Evolutionary conservation across 768 basidiomycete genomes (phyloP).

Genomic region (Xerocomellus amylosporus): DNA sequence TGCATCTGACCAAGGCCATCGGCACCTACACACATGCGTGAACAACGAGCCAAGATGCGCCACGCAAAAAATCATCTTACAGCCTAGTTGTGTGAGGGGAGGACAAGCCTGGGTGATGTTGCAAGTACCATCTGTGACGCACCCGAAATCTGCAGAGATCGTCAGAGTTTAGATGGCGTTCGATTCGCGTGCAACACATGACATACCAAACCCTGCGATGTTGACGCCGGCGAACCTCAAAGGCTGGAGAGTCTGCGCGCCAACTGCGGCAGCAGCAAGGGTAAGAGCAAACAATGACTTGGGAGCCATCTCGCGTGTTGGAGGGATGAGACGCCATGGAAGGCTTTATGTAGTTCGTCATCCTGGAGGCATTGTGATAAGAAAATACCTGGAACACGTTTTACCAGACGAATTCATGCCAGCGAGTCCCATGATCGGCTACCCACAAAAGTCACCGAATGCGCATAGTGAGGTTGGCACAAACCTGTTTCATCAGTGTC

Average conservation of each 20-base stretch:
- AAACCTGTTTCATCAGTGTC: too few relatives aligned
- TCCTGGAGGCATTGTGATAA: too few relatives aligned
- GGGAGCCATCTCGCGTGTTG: slow-evolving; percentile 15
- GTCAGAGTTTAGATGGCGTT: not conserved
- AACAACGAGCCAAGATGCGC: not conserved
- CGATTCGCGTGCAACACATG: not conserved
- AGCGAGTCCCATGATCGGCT: too few relatives aligned
- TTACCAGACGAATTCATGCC: too few relatives aligned
- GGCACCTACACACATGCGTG: slow-evolving; percentile 2
- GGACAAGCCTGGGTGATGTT: slow-evolving; percentile 39
- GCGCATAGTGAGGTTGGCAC: too few relatives aligned
- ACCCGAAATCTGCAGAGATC: slow-evolving; percentile 42
- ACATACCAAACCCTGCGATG: slow-evolving; percentile 48
- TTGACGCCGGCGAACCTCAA: slow-evolving; percentile 47
- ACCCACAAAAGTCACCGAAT: too few relatives aligned
- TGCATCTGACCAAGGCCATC: slow-evolving; percentile 50
- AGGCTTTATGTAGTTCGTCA: slow-evolving; percentile 11
- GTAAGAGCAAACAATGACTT: slow-evolving; percentile 13
- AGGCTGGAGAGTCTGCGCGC: slow-evolving; percentile 14
- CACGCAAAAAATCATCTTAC: slow-evolving; percentile 21
- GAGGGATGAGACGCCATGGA: not conserved
- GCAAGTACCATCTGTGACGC: slow-evolving; percentile 44
- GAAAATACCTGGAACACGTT: too few relatives aligned
- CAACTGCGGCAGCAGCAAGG: slow-evolving; percentile 9
- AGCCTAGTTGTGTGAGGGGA: slow-evolving; percentile 44